Conservation (phyloP, 2,329 filamentous ascomycete genomes). For the Alternaria metachromatica region DNA sequence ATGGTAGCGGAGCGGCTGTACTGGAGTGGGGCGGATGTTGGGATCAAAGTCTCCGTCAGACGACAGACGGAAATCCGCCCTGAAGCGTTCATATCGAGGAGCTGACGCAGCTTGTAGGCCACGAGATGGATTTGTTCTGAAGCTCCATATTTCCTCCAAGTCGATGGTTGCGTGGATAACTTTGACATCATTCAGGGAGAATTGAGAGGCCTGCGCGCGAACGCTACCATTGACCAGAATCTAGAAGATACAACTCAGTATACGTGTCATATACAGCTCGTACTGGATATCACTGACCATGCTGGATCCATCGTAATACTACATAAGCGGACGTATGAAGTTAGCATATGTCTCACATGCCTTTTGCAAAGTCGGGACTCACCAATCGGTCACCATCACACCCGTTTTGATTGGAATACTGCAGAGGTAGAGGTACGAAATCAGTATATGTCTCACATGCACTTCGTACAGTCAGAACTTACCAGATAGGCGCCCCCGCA, state of each 20-base stretch:
- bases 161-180: slow-evolving; percentile 64
- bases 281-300: slow-evolving; percentile 55
- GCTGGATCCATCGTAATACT: slow-evolving; percentile 56
- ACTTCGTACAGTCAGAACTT: no score
- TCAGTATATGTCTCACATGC: no score
- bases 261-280: no score
- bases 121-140: slow-evolving; percentile 61
- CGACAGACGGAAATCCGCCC: slow-evolving; percentile 55
- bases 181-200: slow-evolving; percentile 62
- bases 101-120: slow-evolving; percentile 63
- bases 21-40: slow-evolving; percentile 53
- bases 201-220: slow-evolving; percentile 71
- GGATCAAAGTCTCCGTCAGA: slow-evolving; percentile 54
- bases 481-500: no score
- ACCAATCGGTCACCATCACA: neutral
- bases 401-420: no score
- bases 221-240: slow-evolving; percentile 65
- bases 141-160: slow-evolving; percentile 67
- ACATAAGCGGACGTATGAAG: neutral
- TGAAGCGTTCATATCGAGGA: slow-evolving; percentile 55
- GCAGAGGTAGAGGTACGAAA: no score
- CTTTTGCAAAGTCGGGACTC: neutral
- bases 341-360: slow-evolving; percentile 8
- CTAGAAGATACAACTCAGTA: no score
- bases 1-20: slow-evolving; percentile 41